Percentiles rank a stretch among this genome's conserved stretches.
Evolutionary conservation across 75 land plant genomes (phyloP).

Genomic region (Cryptomeria japonica): DNA sequence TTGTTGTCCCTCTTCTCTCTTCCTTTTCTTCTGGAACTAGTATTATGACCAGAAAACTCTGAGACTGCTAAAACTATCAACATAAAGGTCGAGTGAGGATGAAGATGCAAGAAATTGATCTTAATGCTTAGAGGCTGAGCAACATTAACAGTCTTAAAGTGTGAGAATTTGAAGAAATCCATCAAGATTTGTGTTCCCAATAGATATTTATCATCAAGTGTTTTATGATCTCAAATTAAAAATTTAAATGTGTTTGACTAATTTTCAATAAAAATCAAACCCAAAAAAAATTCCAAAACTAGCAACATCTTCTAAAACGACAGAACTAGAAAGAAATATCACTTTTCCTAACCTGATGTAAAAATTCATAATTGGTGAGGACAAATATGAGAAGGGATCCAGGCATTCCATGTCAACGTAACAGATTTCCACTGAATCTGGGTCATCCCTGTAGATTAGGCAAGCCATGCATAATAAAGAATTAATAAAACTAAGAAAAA

Average conservation of each 20-base stretch:
- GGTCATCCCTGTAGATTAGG: conserved; percentile 53
- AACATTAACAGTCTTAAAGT: not conserved
- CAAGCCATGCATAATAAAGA: conserved; percentile 1
- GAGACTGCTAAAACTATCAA: not conserved
- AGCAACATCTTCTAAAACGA: not conserved
- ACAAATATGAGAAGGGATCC: conserved; percentile 42
- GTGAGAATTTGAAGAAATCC: not conserved
- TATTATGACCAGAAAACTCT: not conserved
- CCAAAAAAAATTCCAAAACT: not conserved
- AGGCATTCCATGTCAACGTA: conserved; percentile 47
- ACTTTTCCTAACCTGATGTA: conserved; percentile 51
- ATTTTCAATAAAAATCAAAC: not conserved
- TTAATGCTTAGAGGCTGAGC: not conserved
- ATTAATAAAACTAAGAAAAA: not conserved
- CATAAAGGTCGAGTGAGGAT: too few species aligned
- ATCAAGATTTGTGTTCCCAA: not conserved
- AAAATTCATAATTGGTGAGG: conserved; percentile 67
- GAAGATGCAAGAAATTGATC: not conserved
- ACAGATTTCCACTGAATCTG: conserved; percentile 54
- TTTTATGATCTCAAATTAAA: not conserved
- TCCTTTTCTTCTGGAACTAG: not conserved
- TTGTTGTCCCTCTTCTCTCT: not conserved
- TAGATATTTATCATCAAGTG: not conserved
- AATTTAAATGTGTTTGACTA: not conserved
- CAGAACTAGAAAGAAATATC: not conserved